Evolutionary conservation across 139 green algal species (phyloP).

Genomic region (Coelastrella sp.): DNA sequence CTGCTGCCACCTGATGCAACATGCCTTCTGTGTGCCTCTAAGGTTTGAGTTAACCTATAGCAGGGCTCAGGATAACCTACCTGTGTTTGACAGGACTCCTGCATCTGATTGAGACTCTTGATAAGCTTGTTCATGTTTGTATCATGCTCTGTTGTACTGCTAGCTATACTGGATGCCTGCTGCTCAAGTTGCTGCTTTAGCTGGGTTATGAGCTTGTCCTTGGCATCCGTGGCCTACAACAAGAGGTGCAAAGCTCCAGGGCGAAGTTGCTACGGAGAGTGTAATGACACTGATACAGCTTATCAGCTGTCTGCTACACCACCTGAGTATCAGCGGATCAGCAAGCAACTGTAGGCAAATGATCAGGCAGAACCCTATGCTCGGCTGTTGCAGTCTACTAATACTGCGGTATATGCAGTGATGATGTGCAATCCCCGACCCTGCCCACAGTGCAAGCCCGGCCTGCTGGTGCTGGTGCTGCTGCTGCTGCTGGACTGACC

Average conservation of each 20-base stretch:
- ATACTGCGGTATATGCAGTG: neutral
- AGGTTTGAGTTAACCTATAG: too few relatives aligned
- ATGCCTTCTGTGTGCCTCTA: neutral
- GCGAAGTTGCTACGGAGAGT: too few relatives aligned
- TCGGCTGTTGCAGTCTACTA: neutral
- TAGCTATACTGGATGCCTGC: conserved; percentile 10
- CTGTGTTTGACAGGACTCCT: conserved; percentile 34
- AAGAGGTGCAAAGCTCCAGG: too few relatives aligned
- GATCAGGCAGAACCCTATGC: neutral
- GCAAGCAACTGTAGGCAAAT: too few relatives aligned
- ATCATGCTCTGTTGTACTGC: conserved; percentile 14
- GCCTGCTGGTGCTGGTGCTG: too few relatives aligned
- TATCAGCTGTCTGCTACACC: too few relatives aligned
- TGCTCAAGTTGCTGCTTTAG: conserved; percentile 36
- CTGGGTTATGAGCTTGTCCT: neutral
- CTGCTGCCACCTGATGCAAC: neutral
- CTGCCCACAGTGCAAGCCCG: neutral
- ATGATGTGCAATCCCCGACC: too few relatives aligned
- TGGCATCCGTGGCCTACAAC: conserved; percentile 7
- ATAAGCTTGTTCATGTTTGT: conserved; percentile 29
- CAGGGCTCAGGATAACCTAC: too few relatives aligned
- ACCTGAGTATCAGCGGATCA: too few relatives aligned
- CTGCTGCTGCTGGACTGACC: neutral
- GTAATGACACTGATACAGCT: too few relatives aligned
- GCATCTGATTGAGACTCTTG: conserved; percentile 24